Base-by-base conservation (phyloP, 371 early-diverging fungal species). In the Dichotomocladium elegans region DNA sequence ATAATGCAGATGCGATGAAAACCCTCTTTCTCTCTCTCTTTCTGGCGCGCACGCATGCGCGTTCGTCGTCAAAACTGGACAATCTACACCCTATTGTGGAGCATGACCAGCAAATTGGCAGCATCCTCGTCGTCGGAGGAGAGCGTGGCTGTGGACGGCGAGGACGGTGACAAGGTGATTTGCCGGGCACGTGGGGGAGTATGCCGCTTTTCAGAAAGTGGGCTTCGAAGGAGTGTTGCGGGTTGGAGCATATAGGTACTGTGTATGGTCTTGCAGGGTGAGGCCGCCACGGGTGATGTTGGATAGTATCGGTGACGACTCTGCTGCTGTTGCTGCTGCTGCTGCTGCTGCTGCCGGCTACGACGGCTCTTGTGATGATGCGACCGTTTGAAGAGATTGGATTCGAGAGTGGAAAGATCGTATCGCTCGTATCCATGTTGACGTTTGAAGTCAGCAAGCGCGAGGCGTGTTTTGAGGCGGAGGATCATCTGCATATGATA, bases 21-120 rank as follows among this genome's bases (percentile, higher is more conserved):
- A n/a, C n/a, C n/a, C n/a, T n/a, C n/a, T n/a, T n/a, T n/a, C n/a
- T n/a, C n/a, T n/a, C n/a, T n/a, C n/a, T n/a, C n/a, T n/a, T n/a
- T n/a, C n/a, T n/a, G n/a, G n/a, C n/a, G n/a, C n/a, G n/a, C n/a
- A n/a, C n/a, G n/a, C n/a, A n/a, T n/a, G n/a, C n/a, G n/a, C n/a
- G n/a, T n/a, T n/a, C n/a, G n/a, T n/a, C n/a, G n/a, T n/a, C n/a
- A n/a, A n/a, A n/a, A n/a, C n/a, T n/a, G n/a, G n/a, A n/a, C n/a
- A n/a, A n/a, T n/a, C n/a, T n/a, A 49, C 37, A 37, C 33, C 49
- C 33, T 49, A 2, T 44, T 60, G 28, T 66, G 68, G 12, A 74
- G 61, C 74, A 70, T 74, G 8, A 74, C 70, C 44, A 74, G 51
- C 10, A 70, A 41, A 41, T 70, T 62, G 2, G 74, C 71, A 25